Percentiles rank a stretch among this genome's conserved stretches.
Conservation (phyloP, 2,329 filamentous ascomycete genomes). For the Parascedosporium putredinis region DNA sequence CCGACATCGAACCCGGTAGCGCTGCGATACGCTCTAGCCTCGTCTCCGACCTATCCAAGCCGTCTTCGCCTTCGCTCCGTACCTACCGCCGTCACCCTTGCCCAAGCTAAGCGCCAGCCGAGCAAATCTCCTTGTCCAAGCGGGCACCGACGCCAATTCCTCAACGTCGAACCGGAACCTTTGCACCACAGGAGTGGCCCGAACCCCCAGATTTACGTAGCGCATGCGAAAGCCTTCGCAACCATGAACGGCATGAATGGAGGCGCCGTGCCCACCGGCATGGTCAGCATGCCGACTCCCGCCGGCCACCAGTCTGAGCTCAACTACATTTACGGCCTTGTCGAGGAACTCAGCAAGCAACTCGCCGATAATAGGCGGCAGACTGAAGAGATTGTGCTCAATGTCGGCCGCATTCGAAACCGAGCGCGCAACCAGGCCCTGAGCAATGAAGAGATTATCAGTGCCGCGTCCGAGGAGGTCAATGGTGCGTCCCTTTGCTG, state of each 20-base stretch:
- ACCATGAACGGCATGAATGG: slow-evolving; percentile 41
- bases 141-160: too few relatives aligned
- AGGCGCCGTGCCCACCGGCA: slow-evolving; percentile 33
- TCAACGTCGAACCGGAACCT: too few relatives aligned
- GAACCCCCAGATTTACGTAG: background rate
- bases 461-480: slow-evolving; percentile 43
- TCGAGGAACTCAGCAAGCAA: slow-evolving; percentile 55
- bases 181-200: background rate
- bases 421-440: slow-evolving; percentile 41
- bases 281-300: slow-evolving; percentile 44
- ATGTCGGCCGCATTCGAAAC: slow-evolving; percentile 50
- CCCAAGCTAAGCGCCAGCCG: too few relatives aligned
- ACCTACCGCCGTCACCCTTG: too few relatives aligned
- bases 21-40: too few relatives aligned
- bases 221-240: slow-evolving; percentile 2
- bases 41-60: too few relatives aligned
- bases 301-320: slow-evolving; percentile 59
- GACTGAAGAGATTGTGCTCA: slow-evolving; percentile 54
- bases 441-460: slow-evolving; percentile 48
- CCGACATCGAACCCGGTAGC: too few relatives aligned
- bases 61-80: too few relatives aligned
- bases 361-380: slow-evolving; percentile 50
- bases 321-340: slow-evolving; percentile 58
- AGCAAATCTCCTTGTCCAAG: too few relatives aligned
- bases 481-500: slow-evolving; percentile 32